Percentiles rank a stretch among this genome's conserved stretches.
These are phyloP conservation scores for Plenodomus biglobosus DNA, from an alignment of 2,329 filamentous ascomycete genomes.

Conservation along the genomic window DNA sequence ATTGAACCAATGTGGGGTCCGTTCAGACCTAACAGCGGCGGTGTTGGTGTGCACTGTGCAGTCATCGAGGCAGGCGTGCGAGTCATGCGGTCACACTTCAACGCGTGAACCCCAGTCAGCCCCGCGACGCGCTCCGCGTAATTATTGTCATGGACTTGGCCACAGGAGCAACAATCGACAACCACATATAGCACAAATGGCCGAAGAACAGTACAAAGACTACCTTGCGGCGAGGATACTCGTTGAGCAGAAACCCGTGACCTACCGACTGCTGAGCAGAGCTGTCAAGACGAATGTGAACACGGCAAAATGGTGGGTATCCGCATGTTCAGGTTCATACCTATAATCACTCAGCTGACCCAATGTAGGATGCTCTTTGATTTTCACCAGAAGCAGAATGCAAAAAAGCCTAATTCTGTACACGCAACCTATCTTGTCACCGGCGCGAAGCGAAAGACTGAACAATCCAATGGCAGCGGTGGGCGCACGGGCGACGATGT, in stretches of 20 bases:
- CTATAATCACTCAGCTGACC: constrained; percentile 19
- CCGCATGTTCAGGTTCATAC: constrained; percentile 25
- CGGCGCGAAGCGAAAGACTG: constrained; percentile 59
- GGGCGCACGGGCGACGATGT: constrained; percentile 64
- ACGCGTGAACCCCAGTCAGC: constrained; percentile 35
- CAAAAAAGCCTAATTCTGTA: constrained; percentile 70
- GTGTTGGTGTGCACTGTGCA: not conserved
- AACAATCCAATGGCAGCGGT: constrained; percentile 43
- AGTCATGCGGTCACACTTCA: constrained; percentile 29
- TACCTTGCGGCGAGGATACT: constrained; percentile 76
- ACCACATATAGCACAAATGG: constrained; percentile 33
- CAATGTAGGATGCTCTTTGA: constrained; percentile 75
- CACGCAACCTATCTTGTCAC: constrained; percentile 90
- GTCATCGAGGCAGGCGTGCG: constrained; percentile 6
- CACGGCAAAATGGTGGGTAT: constrained; percentile 87
- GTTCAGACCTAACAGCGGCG: not conserved
- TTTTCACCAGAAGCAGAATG: constrained; percentile 78
- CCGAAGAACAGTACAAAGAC: constrained; percentile 64
- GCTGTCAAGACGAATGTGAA: constrained; percentile 83
- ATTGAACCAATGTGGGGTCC: constrained; percentile 6
- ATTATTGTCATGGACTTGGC: not conserved
- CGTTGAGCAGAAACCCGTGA: constrained; percentile 74
- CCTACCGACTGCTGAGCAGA: constrained; percentile 82
- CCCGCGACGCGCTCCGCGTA: constrained; percentile 23
- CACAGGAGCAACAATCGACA: not conserved